phyloP scores from a whole-genome alignment of 1,139 yeast genomes.

The Lodderomyces parapsilosis region DNA sequence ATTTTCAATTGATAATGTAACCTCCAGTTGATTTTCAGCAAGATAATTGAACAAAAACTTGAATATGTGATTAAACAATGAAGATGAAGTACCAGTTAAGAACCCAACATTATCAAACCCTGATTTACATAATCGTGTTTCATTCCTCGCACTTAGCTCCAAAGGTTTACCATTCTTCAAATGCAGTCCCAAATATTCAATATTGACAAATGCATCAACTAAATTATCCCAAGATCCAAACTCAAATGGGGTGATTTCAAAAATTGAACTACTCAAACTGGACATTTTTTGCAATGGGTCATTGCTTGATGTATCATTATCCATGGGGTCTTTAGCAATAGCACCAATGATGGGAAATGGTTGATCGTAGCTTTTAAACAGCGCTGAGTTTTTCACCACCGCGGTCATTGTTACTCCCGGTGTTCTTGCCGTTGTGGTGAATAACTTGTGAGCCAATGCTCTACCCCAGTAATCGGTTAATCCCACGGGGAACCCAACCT shows the following conservation, averaged over 20 bases:
- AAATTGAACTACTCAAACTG: slow-evolving; percentile 29
- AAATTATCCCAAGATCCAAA: slow-evolving; percentile 67
- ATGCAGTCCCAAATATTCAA: slow-evolving; percentile 54
- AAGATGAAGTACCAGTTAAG: slow-evolving; percentile 70
- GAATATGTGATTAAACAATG: slow-evolving; percentile 60
- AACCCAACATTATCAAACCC: slow-evolving; percentile 77
- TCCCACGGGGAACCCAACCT: slow-evolving; percentile 55
- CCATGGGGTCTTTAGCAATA: slow-evolving; percentile 29
- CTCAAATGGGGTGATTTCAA: slow-evolving; percentile 57
- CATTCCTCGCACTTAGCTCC: slow-evolving; percentile 22
- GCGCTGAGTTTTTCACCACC: slow-evolving; percentile 15
- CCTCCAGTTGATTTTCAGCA: slow-evolving; percentile 35
- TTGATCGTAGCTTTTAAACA: slow-evolving; percentile 27
- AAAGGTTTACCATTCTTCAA: slow-evolving; percentile 30
- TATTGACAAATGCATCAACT: slow-evolving; percentile 50
- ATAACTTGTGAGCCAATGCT: slow-evolving; percentile 51
- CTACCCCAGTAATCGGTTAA: slow-evolving; percentile 71
- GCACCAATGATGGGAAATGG: slow-evolving; percentile 46
- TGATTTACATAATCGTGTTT: slow-evolving; percentile 39
- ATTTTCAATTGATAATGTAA: slow-evolving; percentile 40
- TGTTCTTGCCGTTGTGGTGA: slow-evolving; percentile 33
- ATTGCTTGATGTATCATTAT: background rate
- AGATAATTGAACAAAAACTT: slow-evolving; percentile 45
- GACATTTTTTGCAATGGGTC: slow-evolving; percentile 15
- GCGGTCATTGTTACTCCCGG: slow-evolving; percentile 34